Evolutionary conservation across 176 grass and related monocot species (phyloP).

Genomic region (Microstegium vimineum): DNA sequence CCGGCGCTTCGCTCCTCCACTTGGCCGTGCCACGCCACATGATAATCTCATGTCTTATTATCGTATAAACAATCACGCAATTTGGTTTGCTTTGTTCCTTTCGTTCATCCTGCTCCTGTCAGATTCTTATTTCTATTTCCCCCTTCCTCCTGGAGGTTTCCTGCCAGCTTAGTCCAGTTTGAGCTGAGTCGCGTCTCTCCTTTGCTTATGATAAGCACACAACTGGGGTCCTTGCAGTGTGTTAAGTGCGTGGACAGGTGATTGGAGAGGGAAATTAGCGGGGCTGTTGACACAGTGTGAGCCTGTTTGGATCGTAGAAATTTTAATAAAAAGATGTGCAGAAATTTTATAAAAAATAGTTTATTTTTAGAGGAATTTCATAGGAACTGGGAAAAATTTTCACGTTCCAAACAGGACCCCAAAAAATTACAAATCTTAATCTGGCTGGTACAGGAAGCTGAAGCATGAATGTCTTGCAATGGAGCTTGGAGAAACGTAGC

Average conservation of each 20-base stretch:
- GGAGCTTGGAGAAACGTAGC: neutral
- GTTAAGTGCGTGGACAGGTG: neutral
- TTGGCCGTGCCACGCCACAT: neutral
- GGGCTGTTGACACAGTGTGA: no score
- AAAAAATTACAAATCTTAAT: no score
- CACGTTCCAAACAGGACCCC: no score
- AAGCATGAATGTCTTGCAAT: neutral
- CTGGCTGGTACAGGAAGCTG: neutral
- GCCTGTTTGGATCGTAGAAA: no score
- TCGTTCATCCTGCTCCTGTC: neutral
- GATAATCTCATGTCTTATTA: conserved; percentile 20
- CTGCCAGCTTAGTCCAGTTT: no score
- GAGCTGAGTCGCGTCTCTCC: no score
- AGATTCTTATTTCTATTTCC: neutral
- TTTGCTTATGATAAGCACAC: neutral
- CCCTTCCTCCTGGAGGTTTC: no score
- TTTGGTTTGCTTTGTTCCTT: neutral
- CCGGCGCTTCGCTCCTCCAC: neutral
- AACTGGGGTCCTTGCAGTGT: neutral
- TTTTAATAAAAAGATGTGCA: no score
- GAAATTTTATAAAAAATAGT: no score
- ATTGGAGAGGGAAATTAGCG: neutral
- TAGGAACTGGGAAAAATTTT: no score
- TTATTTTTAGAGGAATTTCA: no score
- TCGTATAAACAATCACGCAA: conserved; percentile 23